Percentiles rank a stretch among this genome's conserved stretches.
Evolutionary conservation across 106 monocot species (phyloP).

Genomic region (Platanthera zijinensis): DNA sequence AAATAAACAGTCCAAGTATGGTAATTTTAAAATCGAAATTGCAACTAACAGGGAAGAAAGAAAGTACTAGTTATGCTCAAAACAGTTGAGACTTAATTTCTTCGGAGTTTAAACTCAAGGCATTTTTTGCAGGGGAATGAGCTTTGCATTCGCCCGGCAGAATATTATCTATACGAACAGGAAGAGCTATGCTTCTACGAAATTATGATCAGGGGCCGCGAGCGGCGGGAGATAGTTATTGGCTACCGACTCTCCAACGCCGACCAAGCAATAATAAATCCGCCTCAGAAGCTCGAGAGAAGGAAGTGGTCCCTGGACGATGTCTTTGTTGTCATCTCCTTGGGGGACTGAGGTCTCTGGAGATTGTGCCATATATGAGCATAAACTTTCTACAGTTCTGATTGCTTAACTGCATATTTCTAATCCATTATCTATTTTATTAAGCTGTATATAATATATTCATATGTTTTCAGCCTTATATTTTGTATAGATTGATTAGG

Average conservation of each 20-base stretch:
- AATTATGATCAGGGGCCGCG: constrained; percentile 74
- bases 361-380: too few species aligned
- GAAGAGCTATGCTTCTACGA: constrained; percentile 83
- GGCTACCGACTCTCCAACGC: constrained; percentile 66
- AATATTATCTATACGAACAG: constrained; percentile 78
- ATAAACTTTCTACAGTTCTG: background rate
- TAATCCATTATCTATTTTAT: background rate
- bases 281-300: constrained; percentile 39
- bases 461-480: background rate
- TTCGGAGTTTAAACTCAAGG: background rate
- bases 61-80: background rate
- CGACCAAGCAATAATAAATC: constrained; percentile 78
- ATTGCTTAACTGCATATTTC: background rate
- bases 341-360: constrained; percentile 27
- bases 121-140: constrained; percentile 63
- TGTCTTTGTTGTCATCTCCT: constrained; percentile 76
- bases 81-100: background rate
- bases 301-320: constrained; percentile 84
- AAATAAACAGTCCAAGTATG: too few species aligned
- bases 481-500: background rate
- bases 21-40: too few species aligned
- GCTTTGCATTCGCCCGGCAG: constrained; percentile 73
- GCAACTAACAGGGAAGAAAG: too few species aligned
- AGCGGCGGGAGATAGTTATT: constrained; percentile 72
- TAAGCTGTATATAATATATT: background rate